Evolutionary conservation across 2,329 filamentous ascomycete species (phyloP).

Genomic region (Talaromyces islandicus): DNA sequence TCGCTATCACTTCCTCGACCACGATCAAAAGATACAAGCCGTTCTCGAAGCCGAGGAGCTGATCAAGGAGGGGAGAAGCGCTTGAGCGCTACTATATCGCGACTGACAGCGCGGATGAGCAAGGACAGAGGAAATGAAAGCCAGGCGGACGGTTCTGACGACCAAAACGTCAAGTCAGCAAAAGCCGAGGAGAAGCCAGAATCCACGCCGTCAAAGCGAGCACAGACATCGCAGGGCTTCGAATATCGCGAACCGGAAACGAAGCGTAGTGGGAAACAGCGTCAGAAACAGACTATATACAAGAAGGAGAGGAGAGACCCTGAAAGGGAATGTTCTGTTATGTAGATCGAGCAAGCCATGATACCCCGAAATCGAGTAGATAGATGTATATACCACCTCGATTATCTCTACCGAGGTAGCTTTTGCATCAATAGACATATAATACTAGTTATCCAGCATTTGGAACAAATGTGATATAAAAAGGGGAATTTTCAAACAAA

Average conservation of each 20-base stretch:
- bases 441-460: too few relatives aligned
- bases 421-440: background rate
- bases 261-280: conserved; percentile 19
- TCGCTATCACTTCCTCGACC: conserved; percentile 23
- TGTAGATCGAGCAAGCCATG: conserved; percentile 21
- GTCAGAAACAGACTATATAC: conserved; percentile 29
- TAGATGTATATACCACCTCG: background rate
- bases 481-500: background rate
- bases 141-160: background rate
- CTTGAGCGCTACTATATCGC: conserved; percentile 29
- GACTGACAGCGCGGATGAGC: conserved; percentile 19
- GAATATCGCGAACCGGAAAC: conserved; percentile 16
- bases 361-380: background rate
- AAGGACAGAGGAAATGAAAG: conserved; percentile 7
- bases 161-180: background rate
- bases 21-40: conserved; percentile 24
- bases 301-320: conserved; percentile 29
- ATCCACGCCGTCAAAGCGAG: background rate
- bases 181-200: background rate
- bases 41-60: conserved; percentile 28
- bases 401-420: background rate
- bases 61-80: conserved; percentile 32
- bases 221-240: conserved; percentile 16
- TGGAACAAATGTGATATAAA: background rate
- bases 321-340: conserved; percentile 40